Base-by-base conservation (phyloP, 768 basidiomycete species). In the Macrolepiota albuminosa region DNA sequence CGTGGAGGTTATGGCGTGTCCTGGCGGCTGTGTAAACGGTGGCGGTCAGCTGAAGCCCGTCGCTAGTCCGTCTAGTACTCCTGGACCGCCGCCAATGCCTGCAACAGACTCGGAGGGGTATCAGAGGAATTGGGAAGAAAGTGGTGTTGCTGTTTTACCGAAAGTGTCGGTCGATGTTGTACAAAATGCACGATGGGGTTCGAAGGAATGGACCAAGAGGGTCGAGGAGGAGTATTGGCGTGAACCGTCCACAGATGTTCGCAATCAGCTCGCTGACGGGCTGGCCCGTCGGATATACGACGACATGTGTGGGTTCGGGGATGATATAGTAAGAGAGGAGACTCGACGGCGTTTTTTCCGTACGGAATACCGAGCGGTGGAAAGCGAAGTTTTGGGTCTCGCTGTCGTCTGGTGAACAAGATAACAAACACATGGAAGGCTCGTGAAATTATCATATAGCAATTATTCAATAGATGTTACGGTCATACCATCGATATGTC, bases 1-100 rank as follows among this genome's bases (percentile, higher is more conserved):
- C 71, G 87, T 96, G 43, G 95, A 97, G 69, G 94, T 99, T 63
- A 98, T 99, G 97, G 97, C 97, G 37, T 99, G 97, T 76, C 97
- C 97, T 0, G 87, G 89, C 0, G 97, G 97, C 18, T 98, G 97
- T 71, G 93, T 97, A 45, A 98, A 98, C 70, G 97, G 97, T 8
- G 97, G 96, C 24, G 97, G 97, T 6, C 97, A 98, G 76, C 72
- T 89, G 56, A 81, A 80, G 68, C 76, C 78, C 18, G 61, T 72
- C 45, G 9, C 52, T n/a, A 45, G 46, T 34, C 11, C 31, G 4
- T 18, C 40, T 16, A 51, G 29, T 4, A 13, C 33, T 37, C 9
- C 57, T 43, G 18, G 47, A 36, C 34, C 40, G 11, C 36, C 48
- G 26, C 11, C 48, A 24, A 46, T 36, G 36, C 42, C 58, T 47